Evolutionary conservation across 805 yeast species (phyloP).

Genomic region (Cyberlindnera samutprakarnensis): DNA sequence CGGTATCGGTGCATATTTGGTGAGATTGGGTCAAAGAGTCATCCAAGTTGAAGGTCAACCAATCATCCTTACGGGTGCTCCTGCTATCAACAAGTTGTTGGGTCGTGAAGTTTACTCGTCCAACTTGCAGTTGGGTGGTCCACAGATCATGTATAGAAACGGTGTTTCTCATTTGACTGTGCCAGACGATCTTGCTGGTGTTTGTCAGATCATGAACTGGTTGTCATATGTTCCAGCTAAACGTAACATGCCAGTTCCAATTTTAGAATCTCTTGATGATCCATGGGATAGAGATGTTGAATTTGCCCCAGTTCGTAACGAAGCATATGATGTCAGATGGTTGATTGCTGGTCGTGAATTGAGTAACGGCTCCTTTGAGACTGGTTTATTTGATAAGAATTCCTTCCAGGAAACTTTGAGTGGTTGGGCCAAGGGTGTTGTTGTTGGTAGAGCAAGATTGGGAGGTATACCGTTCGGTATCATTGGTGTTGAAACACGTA

Average conservation of each 20-base stretch:
- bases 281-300: constrained; percentile 92
- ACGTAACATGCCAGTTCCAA: constrained; percentile 86
- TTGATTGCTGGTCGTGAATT: constrained; percentile 77
- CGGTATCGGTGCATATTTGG: constrained; percentile 99
- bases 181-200: constrained; percentile 94
- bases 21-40: constrained; percentile 97
- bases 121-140: constrained; percentile 97
- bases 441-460: constrained; percentile 95
- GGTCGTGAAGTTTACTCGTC: constrained; percentile 98
- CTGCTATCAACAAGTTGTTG: constrained; percentile 91
- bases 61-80: constrained; percentile 97
- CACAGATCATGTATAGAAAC: constrained; percentile 95
- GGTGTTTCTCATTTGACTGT: constrained; percentile 99
- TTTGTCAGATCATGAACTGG: constrained; percentile 92
- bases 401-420: constrained; percentile 94
- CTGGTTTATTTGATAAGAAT: constrained; percentile 85
- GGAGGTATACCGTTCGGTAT: constrained; percentile 99
- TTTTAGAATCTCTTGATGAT: constrained; percentile 65
- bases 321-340: constrained; percentile 88
- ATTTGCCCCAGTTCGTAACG: constrained; percentile 63
- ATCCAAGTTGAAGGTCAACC: constrained; percentile 99
- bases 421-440: constrained; percentile 99
- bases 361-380: constrained; percentile 66
- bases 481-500: constrained; percentile 89
- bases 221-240: constrained; percentile 88